Percentiles rank a stretch among this genome's conserved stretches.
Conservation (phyloP, 768 basidiomycete genomes). For the Aureoboletus auriporus region DNA sequence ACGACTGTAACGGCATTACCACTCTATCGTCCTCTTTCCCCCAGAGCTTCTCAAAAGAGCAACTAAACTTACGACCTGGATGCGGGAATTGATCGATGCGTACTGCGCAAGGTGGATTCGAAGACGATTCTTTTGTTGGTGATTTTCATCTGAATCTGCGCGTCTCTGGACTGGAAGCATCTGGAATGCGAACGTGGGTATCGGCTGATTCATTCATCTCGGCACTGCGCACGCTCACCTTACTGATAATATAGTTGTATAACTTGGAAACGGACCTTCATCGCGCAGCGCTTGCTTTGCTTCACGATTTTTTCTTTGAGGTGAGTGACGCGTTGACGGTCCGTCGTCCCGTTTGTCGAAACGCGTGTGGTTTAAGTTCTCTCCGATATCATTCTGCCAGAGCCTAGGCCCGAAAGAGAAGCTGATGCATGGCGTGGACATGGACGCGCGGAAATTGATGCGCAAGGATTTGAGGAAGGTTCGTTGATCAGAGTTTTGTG, state of each 20-base stretch:
- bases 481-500: constrained; percentile 67
- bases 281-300: constrained; percentile 57
- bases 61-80: constrained; percentile 23
- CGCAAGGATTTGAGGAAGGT: constrained; percentile 63
- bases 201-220: background rate
- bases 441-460: constrained; percentile 67
- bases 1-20: too few species aligned
- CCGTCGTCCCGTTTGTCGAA: background rate
- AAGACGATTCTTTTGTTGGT: constrained; percentile 66
- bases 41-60: too few species aligned
- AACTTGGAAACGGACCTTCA: constrained; percentile 54
- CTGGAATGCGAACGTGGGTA: constrained; percentile 35
- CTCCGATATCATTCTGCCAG: constrained; percentile 39
- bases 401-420: too few species aligned
- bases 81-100: constrained; percentile 45
- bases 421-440: constrained; percentile 25
- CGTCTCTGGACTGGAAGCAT: constrained; percentile 60
- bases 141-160: constrained; percentile 71
- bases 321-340: constrained; percentile 24
- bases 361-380: constrained; percentile 43
- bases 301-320: constrained; percentile 68
- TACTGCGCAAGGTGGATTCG: constrained; percentile 53
- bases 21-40: too few species aligned
- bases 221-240: background rate
- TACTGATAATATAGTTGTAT: constrained; percentile 47